Base-by-base conservation (phyloP, 2,329 filamentous ascomycete genomes). In the Torrubiellomyces zombiae region DNA sequence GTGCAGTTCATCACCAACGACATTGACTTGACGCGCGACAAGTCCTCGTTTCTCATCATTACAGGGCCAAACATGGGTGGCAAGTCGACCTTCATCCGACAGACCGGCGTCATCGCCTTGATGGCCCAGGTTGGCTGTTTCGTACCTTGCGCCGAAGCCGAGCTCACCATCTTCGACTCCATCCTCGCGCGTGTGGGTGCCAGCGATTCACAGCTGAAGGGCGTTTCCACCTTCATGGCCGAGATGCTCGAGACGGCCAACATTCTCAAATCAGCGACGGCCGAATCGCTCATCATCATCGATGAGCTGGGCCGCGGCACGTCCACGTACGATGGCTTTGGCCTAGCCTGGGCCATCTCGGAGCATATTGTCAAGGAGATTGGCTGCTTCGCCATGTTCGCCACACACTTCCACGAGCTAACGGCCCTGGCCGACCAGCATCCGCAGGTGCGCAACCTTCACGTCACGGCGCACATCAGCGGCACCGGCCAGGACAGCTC, bases 161-260 rank as follows among this genome's bases (percentile, higher is more conserved):
- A 95, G 50, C 57, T 98, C 21, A 92, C 81, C 10, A 83, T 98
- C 30, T 98, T 94, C 47, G 89, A 98, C 55, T 89, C 82, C 33
- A 93, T 98, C 32, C 75, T 98, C 19, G 89, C 91, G 0, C 78
- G 89, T 38, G 89, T 98, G 0, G 89, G 91, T 20, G 91, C 89
- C 6, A 89, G 79, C 39, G 91, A 98, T 53, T 92, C 81, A 6
- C 89, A 95, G 50, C 75, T 98, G 34, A 95, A 95, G 54, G 89
- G 89, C 18, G 89, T 98, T 2, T 93, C 82, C 4, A 98, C 89
- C 0, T 98, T 98, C 51, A 98, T 98, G 91, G 89, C 89, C 2
- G 89, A 98, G 56, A 98, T 98, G 89, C 67, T 98, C 13, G 89
- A 98, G 50, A 98, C 89, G 2, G 83, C 89, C 37, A 95, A 95